A percentile compares a stretch with the other conserved stretches of the same genome.
Evolutionary conservation across 345 rosid genomes (phyloP).

Genomic region (Mercurialis annua): DNA sequence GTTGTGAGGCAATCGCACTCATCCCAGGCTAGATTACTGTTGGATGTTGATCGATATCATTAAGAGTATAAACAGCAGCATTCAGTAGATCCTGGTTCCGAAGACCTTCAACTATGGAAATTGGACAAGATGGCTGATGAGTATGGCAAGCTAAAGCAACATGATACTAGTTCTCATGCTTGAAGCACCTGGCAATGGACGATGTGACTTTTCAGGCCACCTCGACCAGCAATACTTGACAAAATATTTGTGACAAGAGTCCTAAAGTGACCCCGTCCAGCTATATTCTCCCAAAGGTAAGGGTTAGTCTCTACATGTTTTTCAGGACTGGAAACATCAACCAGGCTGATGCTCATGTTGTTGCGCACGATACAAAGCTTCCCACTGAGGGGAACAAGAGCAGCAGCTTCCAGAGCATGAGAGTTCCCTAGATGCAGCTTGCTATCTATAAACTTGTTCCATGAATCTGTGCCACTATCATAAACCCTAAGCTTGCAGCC

Average conservation of each 20-base stretch:
- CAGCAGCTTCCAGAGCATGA: conserved; percentile 83
- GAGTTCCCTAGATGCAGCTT: conserved; percentile 86
- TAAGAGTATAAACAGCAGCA: conserved; percentile 22
- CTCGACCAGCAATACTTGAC: conserved; percentile 97
- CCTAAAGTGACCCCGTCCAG: conserved; percentile 72
- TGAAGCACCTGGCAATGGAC: conserved; percentile 96
- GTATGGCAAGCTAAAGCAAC: conserved; percentile 16
- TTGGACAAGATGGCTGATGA: conserved; percentile 15
- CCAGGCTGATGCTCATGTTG: conserved; percentile 94
- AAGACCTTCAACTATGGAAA: conserved; percentile 1
- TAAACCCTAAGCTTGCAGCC: conserved; percentile 87
- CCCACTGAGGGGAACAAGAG: conserved; percentile 74
- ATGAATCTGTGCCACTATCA: conserved; percentile 66
- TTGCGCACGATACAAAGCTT: conserved; percentile 90
- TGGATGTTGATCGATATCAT: conserved; percentile 11
- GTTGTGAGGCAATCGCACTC: conserved; percentile 2
- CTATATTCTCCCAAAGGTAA: conserved; percentile 82
- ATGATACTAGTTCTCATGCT: conserved; percentile 49
- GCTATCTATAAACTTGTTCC: conserved; percentile 87
- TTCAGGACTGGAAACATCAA: conserved; percentile 75
- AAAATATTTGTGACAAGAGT: conserved; percentile 69
- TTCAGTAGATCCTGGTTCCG: conserved; percentile 4
- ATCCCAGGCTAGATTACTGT: conserved; percentile 10
- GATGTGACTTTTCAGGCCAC: conserved; percentile 74
- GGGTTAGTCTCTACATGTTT: conserved; percentile 60